Base-by-base conservation (phyloP, 257 asterid genomes). In the Primulina huaijiensis region DNA sequence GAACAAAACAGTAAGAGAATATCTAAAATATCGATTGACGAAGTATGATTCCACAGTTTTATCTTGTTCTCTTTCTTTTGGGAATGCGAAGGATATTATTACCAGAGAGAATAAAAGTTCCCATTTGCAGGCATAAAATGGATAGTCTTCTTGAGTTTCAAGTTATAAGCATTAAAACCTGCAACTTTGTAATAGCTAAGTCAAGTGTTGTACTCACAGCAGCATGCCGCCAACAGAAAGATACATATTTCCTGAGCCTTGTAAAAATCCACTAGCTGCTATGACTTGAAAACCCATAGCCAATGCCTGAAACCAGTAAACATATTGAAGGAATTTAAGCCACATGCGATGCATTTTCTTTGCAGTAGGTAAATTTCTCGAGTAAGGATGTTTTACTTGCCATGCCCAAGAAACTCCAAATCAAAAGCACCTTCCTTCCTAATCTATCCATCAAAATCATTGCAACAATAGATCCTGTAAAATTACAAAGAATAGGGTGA, bases 331-430 rank as follows among this genome's bases (percentile, higher is more conserved):
- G 53, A 43, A 43, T 10, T 9, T 43, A 10, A 2, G 53, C 46
- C 46, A 43, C n/a, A 11, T 43, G 53, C 2, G 53, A 43, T 43
- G 53, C 46, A 38, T 38, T 38, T 38, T 43, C n/a, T 43, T 43
- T 43, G 53, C n/a, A 11, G 17, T 10, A 10, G 53, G 6, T 43
- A 43, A 70, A 57, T 17, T 73, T 60, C 55, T 27, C 55, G 79
- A 71, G 67, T 34, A 37, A 69, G 30, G 78, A 82, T 73, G 60
- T 74, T 83, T 68, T 75, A 82, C 92, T 84, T 84, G 86, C 98
- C 98, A 92, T 92, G 86, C 97, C 91, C 67, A 87, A 72, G 85
- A 92, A 92, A 88, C 98, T 92, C 86, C 96, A 78, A 70, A 84
- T 65, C n/a, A 92, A 91, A 67, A 92, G 98, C 77, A 83, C 85